Conservation (phyloP, 208 protist genomes). For the Spongospora subterranea region DNA sequence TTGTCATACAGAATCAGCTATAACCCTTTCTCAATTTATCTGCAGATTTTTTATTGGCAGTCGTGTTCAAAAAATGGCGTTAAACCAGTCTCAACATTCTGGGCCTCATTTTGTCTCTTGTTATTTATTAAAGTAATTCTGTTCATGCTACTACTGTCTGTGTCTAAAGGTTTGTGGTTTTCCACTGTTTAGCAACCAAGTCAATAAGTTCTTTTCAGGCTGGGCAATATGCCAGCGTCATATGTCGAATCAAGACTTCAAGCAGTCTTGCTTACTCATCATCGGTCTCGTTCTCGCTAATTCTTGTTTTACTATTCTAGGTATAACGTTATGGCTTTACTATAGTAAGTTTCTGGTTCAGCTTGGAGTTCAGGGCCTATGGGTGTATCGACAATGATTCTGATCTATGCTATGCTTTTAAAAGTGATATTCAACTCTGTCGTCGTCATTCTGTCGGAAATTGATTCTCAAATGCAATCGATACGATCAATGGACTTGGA, state of each 20-base stretch:
- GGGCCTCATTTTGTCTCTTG: neutral
- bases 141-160: constrained; percentile 26
- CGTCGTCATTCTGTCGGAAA: neutral
- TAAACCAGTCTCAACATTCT: neutral
- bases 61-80: constrained; percentile 17
- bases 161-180: neutral
- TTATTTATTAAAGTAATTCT: neutral
- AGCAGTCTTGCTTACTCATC: neutral
- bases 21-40: neutral
- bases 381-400: constrained; percentile 32
- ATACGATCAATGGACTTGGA: constrained; percentile 26
- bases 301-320: constrained; percentile 20
- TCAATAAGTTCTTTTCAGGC: neutral
- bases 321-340: neutral
- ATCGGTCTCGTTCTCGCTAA: neutral
- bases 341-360: neutral
- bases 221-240: neutral
- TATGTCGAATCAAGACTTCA: neutral
- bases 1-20: neutral
- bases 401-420: constrained; percentile 40
- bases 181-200: neutral
- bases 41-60: constrained; percentile 30
- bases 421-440: constrained; percentile 31
- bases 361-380: neutral
- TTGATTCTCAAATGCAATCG: constrained; percentile 21